Evolutionary conservation across 352 stramenopile species (phyloP), one percentile per base, ranked within the genome.

Genomic region (Pythium rhizo-oryzae): DNA sequence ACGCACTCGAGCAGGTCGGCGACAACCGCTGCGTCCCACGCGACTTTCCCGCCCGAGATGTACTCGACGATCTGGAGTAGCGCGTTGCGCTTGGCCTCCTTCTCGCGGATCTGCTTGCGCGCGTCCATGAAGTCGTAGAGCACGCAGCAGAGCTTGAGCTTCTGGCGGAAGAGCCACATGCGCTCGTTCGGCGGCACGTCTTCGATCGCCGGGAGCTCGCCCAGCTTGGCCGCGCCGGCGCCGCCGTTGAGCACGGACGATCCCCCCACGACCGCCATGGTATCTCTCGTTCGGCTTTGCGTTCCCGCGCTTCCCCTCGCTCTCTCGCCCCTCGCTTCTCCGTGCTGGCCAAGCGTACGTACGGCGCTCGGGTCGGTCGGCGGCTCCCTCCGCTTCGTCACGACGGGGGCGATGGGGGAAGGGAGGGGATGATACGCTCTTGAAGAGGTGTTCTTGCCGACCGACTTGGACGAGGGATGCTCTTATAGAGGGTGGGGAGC

Each of bases 11-110:
- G 88, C 58, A 98, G 83, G 21, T 90, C 79, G 13, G 70, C 70
- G 0, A 89, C 79, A 43, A 87, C 72, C 44, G 71, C 71, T 24
- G 75, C 56, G 51, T 85, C 80, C 79, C 79, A 89, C 25, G 62
- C 72, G 44, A 86, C 79, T 69, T 97, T 90, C 12, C 90, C 87
- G 39, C 76, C 72, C 23, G 92, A 98, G 69, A 99, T 98, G 30
- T 99, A 99, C 78, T 99, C 97, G 24, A 99, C 96, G 12, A 99
- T 87, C 75, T 99, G 97, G 33, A 99, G 81, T 39, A 99, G 78
- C 15, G 96, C 98, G 66, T 98, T 96, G 44, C 97, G 88, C 83
- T 99, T 99, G 67, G 74, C 77, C 57, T 90, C 81, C 47, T 90
- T 90, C 70, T 90, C 81, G 24, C 81, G 79, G 62, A 85, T 75